phyloP scores from a whole-genome alignment of 169 alveolate genomes.

The Cryptosporidium viatorum region DNA sequence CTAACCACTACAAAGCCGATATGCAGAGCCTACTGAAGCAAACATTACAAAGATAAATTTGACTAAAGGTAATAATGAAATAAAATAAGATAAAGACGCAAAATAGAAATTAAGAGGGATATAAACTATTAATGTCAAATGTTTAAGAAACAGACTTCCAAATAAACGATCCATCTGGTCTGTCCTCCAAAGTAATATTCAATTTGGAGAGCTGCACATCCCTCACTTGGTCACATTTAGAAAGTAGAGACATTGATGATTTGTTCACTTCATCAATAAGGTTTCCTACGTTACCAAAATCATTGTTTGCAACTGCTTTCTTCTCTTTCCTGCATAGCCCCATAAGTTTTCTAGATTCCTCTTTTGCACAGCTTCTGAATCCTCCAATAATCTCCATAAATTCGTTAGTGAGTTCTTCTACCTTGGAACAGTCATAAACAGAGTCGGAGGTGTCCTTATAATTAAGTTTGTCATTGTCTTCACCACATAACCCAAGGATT shows the following conservation, averaged over 20 bases:
- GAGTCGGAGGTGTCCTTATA: slow-evolving; percentile 38
- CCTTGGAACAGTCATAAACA: slow-evolving; percentile 13
- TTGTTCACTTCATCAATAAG: slow-evolving; percentile 81
- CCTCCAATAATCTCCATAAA: slow-evolving; percentile 78
- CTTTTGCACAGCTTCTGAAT: slow-evolving; percentile 77
- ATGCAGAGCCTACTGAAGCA: too few species aligned
- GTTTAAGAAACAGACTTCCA: slow-evolving; percentile 43
- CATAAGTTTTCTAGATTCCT: slow-evolving; percentile 77
- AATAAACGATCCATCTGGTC: slow-evolving; percentile 87
- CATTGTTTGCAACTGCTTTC: slow-evolving; percentile 77
- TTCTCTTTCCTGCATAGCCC: slow-evolving; percentile 77
- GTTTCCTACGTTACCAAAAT: slow-evolving; percentile 76
- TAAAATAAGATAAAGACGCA: too few species aligned
- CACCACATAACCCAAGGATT: slow-evolving; percentile 80
- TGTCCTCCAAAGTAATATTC: slow-evolving; percentile 93
- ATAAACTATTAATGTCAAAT: neutral
- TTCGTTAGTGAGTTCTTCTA: slow-evolving; percentile 68
- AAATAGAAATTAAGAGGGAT: neutral
- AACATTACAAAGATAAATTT: neutral
- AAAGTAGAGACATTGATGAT: slow-evolving; percentile 82
- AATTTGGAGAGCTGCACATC: slow-evolving; percentile 90
- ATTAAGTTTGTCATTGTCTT: slow-evolving; percentile 75
- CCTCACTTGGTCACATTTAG: slow-evolving; percentile 91
- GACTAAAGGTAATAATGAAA: neutral
- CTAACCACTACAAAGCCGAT: too few species aligned